Conservation (phyloP, 495 filamentous ascomycete species). For the Daldinia vernicosa region DNA sequence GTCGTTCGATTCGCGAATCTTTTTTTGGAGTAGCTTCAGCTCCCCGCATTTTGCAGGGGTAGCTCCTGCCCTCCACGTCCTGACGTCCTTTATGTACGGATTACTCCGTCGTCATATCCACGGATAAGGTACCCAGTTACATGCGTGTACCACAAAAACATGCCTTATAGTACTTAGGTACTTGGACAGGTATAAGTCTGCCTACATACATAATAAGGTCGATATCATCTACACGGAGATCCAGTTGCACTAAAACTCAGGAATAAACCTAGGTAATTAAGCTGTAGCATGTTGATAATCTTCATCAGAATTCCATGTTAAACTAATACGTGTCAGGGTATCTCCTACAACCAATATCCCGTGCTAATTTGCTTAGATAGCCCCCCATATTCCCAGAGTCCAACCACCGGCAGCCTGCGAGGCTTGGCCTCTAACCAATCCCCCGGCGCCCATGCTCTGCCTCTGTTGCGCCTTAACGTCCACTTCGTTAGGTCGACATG, state of each 20-base stretch:
- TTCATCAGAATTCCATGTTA: slow-evolving; percentile 11
- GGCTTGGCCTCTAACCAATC: slow-evolving; percentile 57
- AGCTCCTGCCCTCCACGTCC: slow-evolving; percentile 21
- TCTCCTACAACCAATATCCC: slow-evolving; percentile 35
- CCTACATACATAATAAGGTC: neutral
- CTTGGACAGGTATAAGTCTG: neutral
- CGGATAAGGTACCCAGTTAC: neutral
- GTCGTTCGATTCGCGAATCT: slow-evolving; percentile 30
- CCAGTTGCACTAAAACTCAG: neutral
- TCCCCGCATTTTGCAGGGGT: slow-evolving; percentile 39
- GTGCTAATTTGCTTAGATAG: slow-evolving; percentile 23
- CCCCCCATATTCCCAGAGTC: slow-evolving; percentile 82
- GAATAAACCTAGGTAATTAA: neutral
- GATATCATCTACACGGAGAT: neutral
- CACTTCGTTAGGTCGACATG: slow-evolving; percentile 69
- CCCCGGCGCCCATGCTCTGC: slow-evolving; percentile 68
- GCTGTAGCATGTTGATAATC: neutral
- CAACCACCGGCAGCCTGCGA: slow-evolving; percentile 72
- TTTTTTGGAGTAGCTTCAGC: slow-evolving; percentile 36
- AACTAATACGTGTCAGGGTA: slow-evolving; percentile 30
- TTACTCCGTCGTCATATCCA: neutral
- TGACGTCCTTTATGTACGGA: too few species aligned
- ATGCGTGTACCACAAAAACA: neutral
- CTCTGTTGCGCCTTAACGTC: slow-evolving; percentile 63
- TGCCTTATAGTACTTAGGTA: neutral